phyloP scores from a whole-genome alignment of 805 yeast species.

The Kluyveromyces aestuarii region DNA sequence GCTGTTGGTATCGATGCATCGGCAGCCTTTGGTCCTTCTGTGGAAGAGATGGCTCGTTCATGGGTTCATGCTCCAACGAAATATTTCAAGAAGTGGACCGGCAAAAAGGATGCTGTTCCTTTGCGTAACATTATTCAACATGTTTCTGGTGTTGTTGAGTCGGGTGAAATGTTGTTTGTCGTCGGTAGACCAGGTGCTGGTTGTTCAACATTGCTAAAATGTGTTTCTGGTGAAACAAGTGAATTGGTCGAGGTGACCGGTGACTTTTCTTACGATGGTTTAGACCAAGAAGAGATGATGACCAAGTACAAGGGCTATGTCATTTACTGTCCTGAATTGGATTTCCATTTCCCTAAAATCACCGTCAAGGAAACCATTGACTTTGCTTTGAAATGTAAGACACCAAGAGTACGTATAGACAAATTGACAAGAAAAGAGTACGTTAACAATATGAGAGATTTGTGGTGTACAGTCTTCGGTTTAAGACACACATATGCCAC shows the following conservation, averaged over 20 bases:
- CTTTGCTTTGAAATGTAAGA: constrained; percentile 40
- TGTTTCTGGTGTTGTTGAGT: constrained; percentile 34
- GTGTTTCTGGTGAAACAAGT: constrained; percentile 37
- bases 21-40: constrained; percentile 42
- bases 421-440: constrained; percentile 33
- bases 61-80: constrained; percentile 21
- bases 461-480: constrained; percentile 41
- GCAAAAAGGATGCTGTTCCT: constrained; percentile 24
- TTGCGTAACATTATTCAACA: constrained; percentile 33
- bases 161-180: constrained; percentile 47
- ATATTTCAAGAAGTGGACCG: constrained; percentile 16
- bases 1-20: constrained; percentile 45
- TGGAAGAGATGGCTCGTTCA: constrained; percentile 35
- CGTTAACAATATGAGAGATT: constrained; percentile 30
- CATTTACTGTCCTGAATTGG: constrained; percentile 44
- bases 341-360: constrained; percentile 42
- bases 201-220: constrained; percentile 46
- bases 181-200: constrained; percentile 58
- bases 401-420: constrained; percentile 38
- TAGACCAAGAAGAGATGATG: constrained; percentile 40
- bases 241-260: constrained; percentile 32
- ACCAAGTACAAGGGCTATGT: constrained; percentile 38
- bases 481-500: constrained; percentile 52
- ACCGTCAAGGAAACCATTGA: constrained; percentile 44
- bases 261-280: constrained; percentile 40